phyloP scores from a whole-genome alignment of 2,329 filamentous ascomycete genomes.

The Xylaria sp. region DNA sequence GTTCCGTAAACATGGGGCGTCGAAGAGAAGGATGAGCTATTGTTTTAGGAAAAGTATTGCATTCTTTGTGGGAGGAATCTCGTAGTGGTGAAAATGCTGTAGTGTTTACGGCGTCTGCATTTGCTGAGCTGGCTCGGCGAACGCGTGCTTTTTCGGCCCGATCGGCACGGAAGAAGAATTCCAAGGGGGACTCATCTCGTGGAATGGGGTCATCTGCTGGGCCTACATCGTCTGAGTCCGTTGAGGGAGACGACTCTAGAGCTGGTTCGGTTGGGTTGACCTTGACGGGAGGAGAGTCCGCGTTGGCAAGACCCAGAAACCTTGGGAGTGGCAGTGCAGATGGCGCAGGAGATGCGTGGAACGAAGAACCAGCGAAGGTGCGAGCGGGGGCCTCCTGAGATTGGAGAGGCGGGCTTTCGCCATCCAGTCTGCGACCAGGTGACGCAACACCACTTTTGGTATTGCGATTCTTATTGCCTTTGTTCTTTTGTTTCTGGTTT shows the following conservation, averaged over 20 bases:
- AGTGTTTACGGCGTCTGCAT: constrained; percentile 52
- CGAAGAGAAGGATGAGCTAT: constrained; percentile 49
- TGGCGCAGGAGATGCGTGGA: constrained; percentile 92
- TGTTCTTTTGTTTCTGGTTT: constrained; percentile 47
- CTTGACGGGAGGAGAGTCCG: constrained; percentile 67
- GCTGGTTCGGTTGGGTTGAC: constrained; percentile 52
- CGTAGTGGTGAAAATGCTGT: constrained; percentile 64
- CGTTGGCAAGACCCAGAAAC: constrained; percentile 80
- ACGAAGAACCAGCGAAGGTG: constrained; percentile 91
- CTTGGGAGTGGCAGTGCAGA: constrained; percentile 90
- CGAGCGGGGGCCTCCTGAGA: constrained; percentile 60
- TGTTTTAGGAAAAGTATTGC: constrained; percentile 48
- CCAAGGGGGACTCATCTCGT: constrained; percentile 73
- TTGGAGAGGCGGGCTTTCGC: constrained; percentile 59
- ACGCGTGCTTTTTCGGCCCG: constrained; percentile 77
- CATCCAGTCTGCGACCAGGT: constrained; percentile 55
- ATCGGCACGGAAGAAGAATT: constrained; percentile 90
- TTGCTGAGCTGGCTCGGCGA: constrained; percentile 62
- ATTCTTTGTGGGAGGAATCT: constrained; percentile 52
- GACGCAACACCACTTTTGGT: constrained; percentile 52
- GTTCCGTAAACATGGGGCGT: constrained; percentile 51
- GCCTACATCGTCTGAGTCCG: constrained; percentile 62
- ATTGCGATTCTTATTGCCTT: constrained; percentile 43
- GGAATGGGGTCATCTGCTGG: constrained; percentile 51
- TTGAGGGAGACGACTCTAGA: constrained; percentile 62